Evolutionary conservation across 2,329 filamentous ascomycete genomes (phyloP).

Genomic region (Annulohypoxylon truncatum): DNA sequence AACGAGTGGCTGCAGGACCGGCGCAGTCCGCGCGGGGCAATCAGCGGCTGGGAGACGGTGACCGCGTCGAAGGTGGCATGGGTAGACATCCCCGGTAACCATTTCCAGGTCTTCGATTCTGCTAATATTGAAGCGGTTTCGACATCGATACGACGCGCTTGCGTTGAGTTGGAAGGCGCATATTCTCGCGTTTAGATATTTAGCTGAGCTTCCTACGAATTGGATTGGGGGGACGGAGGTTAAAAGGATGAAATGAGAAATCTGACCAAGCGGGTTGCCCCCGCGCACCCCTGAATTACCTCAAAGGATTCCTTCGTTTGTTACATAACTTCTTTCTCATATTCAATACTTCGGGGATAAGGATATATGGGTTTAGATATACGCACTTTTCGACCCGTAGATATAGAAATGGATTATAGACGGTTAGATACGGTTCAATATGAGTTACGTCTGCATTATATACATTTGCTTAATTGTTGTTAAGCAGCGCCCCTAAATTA

Average conservation of each 20-base stretch:
- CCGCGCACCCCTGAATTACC: too few species aligned
- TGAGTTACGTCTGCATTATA: not conserved
- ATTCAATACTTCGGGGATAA: too few species aligned
- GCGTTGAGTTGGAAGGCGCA: constrained; percentile 14
- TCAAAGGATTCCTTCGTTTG: not conserved
- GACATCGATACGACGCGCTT: constrained; percentile 18
- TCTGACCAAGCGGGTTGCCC: not conserved
- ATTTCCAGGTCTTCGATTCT: constrained; percentile 28
- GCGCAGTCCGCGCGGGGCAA: not conserved
- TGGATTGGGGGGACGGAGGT: not conserved
- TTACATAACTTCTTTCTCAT: not conserved
- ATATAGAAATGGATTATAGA: not conserved
- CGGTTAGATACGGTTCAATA: not conserved
- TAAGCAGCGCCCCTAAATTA: too few species aligned
- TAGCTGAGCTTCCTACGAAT: not conserved
- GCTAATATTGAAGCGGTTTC: constrained; percentile 24
- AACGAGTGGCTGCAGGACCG: constrained; percentile 28
- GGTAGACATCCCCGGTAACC: constrained; percentile 31
- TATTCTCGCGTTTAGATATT: constrained; percentile 4
- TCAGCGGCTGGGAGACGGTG: constrained; percentile 23
- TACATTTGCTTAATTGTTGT: too few species aligned
- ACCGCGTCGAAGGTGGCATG: constrained; percentile 15
- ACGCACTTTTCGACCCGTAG: not conserved
- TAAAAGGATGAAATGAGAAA: not conserved
- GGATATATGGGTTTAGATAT: not conserved